Conservation (phyloP, 2,329 filamentous ascomycete genomes). For the Claviceps capensis region DNA sequence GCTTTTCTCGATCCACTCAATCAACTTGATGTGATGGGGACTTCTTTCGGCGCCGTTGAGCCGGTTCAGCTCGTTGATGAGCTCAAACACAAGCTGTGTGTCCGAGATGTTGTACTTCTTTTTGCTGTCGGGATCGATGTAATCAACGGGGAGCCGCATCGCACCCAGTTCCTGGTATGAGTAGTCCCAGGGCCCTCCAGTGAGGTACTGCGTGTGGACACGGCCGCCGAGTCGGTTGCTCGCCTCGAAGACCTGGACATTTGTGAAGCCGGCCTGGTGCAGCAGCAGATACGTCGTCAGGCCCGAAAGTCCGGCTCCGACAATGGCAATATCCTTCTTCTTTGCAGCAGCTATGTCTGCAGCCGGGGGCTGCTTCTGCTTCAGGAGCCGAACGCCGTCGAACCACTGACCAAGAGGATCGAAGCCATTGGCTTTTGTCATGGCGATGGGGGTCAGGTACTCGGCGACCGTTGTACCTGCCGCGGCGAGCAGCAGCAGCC, state of each 20-base stretch:
- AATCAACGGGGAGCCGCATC: conserved; percentile 47
- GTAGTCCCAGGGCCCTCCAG: conserved; percentile 44
- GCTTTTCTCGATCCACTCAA: conserved; percentile 45
- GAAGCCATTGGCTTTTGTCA: conserved; percentile 37
- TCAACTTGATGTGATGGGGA: conserved; percentile 42
- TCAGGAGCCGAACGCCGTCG: conserved; percentile 45
- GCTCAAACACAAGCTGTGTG: conserved; percentile 50
- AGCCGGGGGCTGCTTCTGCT: conserved; percentile 36
- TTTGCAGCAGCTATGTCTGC: conserved; percentile 8
- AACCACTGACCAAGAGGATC: conserved; percentile 46
- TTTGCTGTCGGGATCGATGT: conserved; percentile 30
- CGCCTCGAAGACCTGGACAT: conserved; percentile 49
- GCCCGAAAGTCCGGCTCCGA: conserved; percentile 53
- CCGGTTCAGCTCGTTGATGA: conserved; percentile 44
- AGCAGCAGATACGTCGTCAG: conserved; percentile 43
- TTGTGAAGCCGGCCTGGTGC: conserved; percentile 36
- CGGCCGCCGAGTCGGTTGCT: conserved; percentile 47
- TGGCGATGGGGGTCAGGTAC: conserved; percentile 18
- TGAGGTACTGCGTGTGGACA: conserved; percentile 49
- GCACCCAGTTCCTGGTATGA: conserved; percentile 56
- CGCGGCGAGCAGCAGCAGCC: background rate
- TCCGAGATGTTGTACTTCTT: conserved; percentile 47
- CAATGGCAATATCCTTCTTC: conserved; percentile 44
- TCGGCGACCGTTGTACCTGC: background rate
- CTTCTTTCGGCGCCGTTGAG: conserved; percentile 36